These are phyloP conservation scores for Corylus americana DNA, from an alignment of 306 rosid genomes.

Conservation along the genomic window DNA sequence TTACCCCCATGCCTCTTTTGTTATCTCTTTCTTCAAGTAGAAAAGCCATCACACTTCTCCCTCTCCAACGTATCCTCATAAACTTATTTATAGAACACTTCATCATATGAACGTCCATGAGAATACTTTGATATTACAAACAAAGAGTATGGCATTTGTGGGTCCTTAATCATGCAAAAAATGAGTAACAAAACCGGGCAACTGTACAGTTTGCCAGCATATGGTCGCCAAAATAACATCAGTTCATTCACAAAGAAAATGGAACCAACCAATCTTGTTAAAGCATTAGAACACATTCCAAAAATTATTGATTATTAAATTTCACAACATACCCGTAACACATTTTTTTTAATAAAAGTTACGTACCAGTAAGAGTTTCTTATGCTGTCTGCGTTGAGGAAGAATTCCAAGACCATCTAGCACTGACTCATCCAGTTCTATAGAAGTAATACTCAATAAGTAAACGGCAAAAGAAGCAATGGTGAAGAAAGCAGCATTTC, in stretches of 20 bases:
- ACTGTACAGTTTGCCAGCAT: neutral
- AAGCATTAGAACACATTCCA: constrained; percentile 1
- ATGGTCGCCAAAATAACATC: neutral
- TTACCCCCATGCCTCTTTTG: neutral
- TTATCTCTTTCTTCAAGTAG: neutral
- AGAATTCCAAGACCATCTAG: constrained; percentile 92
- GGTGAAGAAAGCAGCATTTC: constrained; percentile 20
- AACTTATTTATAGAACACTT: neutral
- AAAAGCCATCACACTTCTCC: constrained; percentile 7
- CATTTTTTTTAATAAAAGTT: constrained; percentile 42
- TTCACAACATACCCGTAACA: constrained; percentile 53
- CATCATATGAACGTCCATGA: neutral
- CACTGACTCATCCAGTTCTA: constrained; percentile 91
- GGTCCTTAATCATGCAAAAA: neutral
- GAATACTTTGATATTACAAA: neutral
- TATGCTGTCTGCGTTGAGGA: constrained; percentile 91
- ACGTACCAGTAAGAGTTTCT: constrained; percentile 81
- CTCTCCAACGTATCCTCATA: constrained; percentile 13
- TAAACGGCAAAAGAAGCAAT: constrained; percentile 27
- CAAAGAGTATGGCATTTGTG: neutral
- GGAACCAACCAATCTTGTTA: neutral
- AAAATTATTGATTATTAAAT: constrained; percentile 5
- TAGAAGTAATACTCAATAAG: constrained; percentile 31
- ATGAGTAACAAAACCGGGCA: no score
- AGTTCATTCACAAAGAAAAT: neutral